These are phyloP conservation scores for Apophysomyces variabilis DNA, from an alignment of 371 early-diverging fungal species.

Conservation along the genomic window DNA sequence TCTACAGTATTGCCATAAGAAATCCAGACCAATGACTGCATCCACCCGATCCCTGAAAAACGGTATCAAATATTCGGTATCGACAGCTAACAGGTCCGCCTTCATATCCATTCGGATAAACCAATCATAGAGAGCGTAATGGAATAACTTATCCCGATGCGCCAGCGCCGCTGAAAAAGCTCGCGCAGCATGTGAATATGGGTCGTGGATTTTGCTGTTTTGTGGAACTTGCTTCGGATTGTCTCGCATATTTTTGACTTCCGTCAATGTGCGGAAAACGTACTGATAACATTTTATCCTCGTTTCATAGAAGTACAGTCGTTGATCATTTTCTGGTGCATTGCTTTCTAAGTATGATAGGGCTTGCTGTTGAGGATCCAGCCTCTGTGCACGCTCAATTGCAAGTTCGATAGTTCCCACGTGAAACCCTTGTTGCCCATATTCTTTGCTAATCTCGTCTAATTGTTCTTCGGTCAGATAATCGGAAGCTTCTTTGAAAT, in stretches of 20 bases:
- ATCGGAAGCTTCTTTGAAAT: slow-evolving; percentile 55
- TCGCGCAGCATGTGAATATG: slow-evolving; percentile 17
- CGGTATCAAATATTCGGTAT: slow-evolving; percentile 68
- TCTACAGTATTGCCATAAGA: slow-evolving; percentile 81
- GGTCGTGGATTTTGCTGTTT: slow-evolving; percentile 13
- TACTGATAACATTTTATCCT: slow-evolving; percentile 54
- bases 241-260: slow-evolving; percentile 20
- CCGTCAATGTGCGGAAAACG: slow-evolving; percentile 39
- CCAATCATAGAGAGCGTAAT: slow-evolving; percentile 75
- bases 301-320: slow-evolving; percentile 33
- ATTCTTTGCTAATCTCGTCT: slow-evolving; percentile 59
- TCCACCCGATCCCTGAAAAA: slow-evolving; percentile 64
- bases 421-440: slow-evolving; percentile 55
- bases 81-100: slow-evolving; percentile 32
- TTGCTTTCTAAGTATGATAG: slow-evolving; percentile 48
- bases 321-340: slow-evolving; percentile 32
- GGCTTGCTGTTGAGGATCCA: slow-evolving; percentile 67
- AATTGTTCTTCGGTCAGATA: slow-evolving; percentile 57
- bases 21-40: slow-evolving; percentile 55
- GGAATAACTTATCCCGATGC: slow-evolving; percentile 68
- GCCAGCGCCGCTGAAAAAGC: slow-evolving; percentile 48
- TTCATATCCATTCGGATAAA: slow-evolving; percentile 42
- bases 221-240: slow-evolving; percentile 13
- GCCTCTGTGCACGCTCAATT: slow-evolving; percentile 67
- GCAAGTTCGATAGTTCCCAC: slow-evolving; percentile 70